Percentiles rank a stretch among this genome's conserved stretches.
phyloP scores from a whole-genome alignment of 1,284 basidiomycete species.

The Leccinum pachyderme region DNA sequence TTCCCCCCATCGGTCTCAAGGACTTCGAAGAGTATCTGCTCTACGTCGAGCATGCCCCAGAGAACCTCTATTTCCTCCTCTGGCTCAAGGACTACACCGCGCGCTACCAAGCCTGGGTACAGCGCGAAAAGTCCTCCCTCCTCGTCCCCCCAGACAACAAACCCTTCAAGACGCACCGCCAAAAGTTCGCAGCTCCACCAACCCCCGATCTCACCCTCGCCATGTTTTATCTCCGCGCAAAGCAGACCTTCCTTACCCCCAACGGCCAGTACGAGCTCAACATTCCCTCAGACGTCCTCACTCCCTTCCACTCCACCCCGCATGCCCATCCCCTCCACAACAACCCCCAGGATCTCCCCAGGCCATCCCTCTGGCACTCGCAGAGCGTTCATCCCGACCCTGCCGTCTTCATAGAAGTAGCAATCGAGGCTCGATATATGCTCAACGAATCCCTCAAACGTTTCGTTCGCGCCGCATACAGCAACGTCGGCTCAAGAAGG shows the following conservation, averaged over 20 bases:
- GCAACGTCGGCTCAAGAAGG: slow-evolving; percentile 72
- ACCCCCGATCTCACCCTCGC: slow-evolving; percentile 55
- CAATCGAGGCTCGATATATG: slow-evolving; percentile 53
- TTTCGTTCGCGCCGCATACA: slow-evolving; percentile 67
- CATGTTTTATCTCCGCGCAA: slow-evolving; percentile 72
- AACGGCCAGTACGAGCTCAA: slow-evolving; percentile 68
- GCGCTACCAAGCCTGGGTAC: slow-evolving; percentile 59
- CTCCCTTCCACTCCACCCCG: slow-evolving; percentile 49
- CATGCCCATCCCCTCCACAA: slow-evolving; percentile 33
- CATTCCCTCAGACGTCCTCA: slow-evolving; percentile 61
- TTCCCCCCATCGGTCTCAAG: slow-evolving; percentile 73
- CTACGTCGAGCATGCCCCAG: slow-evolving; percentile 66
- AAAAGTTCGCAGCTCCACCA: slow-evolving; percentile 33
- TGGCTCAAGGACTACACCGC: slow-evolving; percentile 69
- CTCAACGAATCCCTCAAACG: slow-evolving; percentile 62
- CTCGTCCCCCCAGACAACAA: slow-evolving; percentile 25
- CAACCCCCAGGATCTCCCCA: slow-evolving; percentile 16
- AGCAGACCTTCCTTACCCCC: slow-evolving; percentile 73
- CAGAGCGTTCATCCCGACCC: slow-evolving; percentile 57
- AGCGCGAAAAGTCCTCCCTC: slow-evolving; percentile 40
- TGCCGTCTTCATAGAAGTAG: slow-evolving; percentile 56
- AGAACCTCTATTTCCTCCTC: slow-evolving; percentile 74
- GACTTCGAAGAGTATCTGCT: slow-evolving; percentile 80
- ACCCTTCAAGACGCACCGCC: slow-evolving; percentile 25
- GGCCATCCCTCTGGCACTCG: slow-evolving; percentile 25